phyloP scores from a whole-genome alignment of 2,329 filamentous ascomycete species.

The Cryphonectria parasitica region DNA sequence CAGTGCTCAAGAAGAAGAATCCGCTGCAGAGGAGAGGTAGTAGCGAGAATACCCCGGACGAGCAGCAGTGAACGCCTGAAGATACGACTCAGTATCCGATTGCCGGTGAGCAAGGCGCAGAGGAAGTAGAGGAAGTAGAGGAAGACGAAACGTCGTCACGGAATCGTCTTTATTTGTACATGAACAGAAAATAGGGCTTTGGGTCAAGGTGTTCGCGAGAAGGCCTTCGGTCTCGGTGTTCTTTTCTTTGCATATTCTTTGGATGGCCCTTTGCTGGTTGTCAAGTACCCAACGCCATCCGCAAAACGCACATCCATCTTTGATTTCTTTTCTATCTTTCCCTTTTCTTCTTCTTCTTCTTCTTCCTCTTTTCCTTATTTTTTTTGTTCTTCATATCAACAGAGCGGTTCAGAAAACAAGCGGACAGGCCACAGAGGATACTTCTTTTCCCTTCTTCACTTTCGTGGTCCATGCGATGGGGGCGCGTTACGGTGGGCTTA shows the following conservation, averaged over 20 bases:
- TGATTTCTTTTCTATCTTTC: neutral
- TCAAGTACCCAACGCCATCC: neutral
- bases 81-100: neutral
- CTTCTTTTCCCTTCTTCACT: neutral
- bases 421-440: constrained; percentile 3
- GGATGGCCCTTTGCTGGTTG: neutral
- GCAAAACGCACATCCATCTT: neutral
- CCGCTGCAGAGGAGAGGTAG: constrained; percentile 37
- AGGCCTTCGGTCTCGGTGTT: neutral
- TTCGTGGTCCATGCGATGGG: neutral
- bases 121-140: neutral
- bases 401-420: neutral
- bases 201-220: constrained; percentile 6
- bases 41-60: constrained; percentile 16
- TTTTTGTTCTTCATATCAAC: neutral
- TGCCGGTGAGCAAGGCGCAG: neutral
- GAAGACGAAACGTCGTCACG: neutral
- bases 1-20: constrained; percentile 31
- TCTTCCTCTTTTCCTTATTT: neutral
- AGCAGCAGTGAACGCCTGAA: constrained; percentile 13
- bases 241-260: neutral
- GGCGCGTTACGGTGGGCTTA: neutral
- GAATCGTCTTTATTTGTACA: neutral
- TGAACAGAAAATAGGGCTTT: neutral
- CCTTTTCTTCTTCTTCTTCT: neutral